Evolutionary conservation across 2,329 filamentous ascomycete genomes (phyloP).

Genomic region (Sporothrix phasma): DNA sequence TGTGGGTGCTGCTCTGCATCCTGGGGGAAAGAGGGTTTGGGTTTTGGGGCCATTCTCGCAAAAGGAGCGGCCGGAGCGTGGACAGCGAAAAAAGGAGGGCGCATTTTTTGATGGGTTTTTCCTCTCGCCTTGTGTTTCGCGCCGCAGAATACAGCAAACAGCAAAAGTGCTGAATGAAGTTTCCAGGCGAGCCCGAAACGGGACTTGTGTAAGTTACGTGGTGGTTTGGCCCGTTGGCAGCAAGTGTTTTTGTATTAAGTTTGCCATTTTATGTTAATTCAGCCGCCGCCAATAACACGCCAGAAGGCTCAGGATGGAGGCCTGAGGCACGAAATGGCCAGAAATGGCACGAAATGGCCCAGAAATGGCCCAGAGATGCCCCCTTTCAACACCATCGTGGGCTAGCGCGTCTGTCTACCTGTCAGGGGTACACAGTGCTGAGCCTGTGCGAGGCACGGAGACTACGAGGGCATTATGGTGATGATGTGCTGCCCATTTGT

Average conservation of each 20-base stretch:
- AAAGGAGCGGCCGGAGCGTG: constrained; percentile 17
- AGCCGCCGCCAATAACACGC: neutral
- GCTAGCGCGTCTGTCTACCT: neutral
- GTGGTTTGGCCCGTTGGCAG: constrained; percentile 4
- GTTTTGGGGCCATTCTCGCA: constrained; percentile 21
- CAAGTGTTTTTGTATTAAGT: neutral
- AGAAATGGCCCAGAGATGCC: neutral
- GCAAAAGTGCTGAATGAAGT: constrained; percentile 9
- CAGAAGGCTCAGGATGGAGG: neutral
- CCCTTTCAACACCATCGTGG: neutral
- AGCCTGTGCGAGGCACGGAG: neutral
- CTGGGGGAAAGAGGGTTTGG: constrained; percentile 17
- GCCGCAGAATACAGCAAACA: too few species aligned
- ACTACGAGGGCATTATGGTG: neutral
- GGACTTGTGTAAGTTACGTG: constrained; percentile 8
- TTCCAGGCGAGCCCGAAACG: constrained; percentile 10
- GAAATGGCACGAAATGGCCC: neutral
- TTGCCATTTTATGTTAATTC: constrained; percentile 5
- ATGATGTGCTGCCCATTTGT: constrained; percentile 7
- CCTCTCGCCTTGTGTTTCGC: constrained; percentile 3
- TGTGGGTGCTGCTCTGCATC: constrained; percentile 21
- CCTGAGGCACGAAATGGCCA: neutral
- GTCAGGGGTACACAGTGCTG: constrained; percentile 6
- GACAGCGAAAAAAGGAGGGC: constrained; percentile 20
- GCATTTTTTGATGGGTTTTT: constrained; percentile 13